Evolutionary conservation across 1,284 basidiomycete species (phyloP), one percentile per base, ranked within the genome.

Genomic region (Trichosporon faecale): DNA sequence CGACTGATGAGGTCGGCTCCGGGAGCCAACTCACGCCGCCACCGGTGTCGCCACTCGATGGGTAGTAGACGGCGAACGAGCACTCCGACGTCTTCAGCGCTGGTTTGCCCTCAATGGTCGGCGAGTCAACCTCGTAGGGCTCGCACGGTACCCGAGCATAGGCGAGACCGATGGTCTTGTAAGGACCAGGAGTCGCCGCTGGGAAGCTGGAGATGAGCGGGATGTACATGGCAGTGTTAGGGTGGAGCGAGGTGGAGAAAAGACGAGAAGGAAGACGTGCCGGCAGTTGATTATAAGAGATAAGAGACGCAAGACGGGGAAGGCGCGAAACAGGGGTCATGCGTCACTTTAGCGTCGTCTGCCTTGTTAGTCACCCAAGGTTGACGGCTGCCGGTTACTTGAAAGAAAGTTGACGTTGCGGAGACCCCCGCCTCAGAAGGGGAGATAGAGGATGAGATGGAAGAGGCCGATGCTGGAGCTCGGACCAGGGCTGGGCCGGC

Each of bases 41-140:
- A 8, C n/a, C 61, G 27, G 35, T 25, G 16, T 33, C 61, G 70
- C 44, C 3, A 67, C 55, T 57, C 31, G 74, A 73, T 18, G 80
- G 80, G 64, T 82, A 82, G 64, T 77, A 82, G 6, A 82, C 68
- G 0, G 76, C 72, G 71, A 78, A 82, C 9, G 75, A 74, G 14
- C 78, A 73, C 68, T 76, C 67, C 18, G 70, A 46, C 3, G 79
- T 52, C 9, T 75, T 70, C 11, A 81, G 68, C 0, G 75, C 78
- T 6, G 79, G 76, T 31, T 69, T n/a, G 14, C 68, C 72, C 2
- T 74, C 75, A 1, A 55, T 35, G 0, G 29, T 66, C 12, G 76
- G 76, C 3, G 70, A 70, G 18, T 72, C 68, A 37, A 66, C 67
- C 0, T 65, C 27, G 68, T 73, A 76, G 2, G 74, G 72, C 9